Conservation (phyloP, 1,139 yeast genomes). For the Lizanozyma gosingica region DNA sequence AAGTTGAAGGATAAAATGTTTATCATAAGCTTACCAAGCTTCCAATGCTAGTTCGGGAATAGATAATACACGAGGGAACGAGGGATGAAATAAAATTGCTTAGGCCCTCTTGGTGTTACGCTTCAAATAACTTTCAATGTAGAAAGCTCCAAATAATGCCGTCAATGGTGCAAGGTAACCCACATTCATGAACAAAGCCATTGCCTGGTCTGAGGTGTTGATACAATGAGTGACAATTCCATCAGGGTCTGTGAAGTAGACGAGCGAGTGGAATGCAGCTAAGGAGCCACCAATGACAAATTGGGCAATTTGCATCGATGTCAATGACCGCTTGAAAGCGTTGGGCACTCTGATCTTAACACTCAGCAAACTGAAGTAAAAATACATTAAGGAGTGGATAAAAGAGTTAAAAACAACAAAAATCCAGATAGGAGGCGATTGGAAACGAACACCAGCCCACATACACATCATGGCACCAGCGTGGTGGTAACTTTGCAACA, state of each 20-base stretch:
- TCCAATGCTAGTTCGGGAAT: too few species aligned
- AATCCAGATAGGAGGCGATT: slow-evolving; percentile 75
- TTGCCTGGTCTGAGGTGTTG: slow-evolving; percentile 50
- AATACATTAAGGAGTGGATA: slow-evolving; percentile 71
- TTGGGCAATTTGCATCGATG: slow-evolving; percentile 64
- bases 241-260: slow-evolving; percentile 46
- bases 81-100: too few species aligned
- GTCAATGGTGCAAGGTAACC: slow-evolving; percentile 64
- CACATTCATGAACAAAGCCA: slow-evolving; percentile 57
- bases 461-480: slow-evolving; percentile 78
- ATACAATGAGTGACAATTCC: slow-evolving; percentile 45
- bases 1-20: too few species aligned
- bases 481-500: slow-evolving; percentile 70
- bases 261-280: slow-evolving; percentile 55
- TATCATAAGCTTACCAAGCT: too few species aligned
- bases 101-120: slow-evolving; percentile 3
- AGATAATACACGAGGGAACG: too few species aligned
- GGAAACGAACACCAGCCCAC: slow-evolving; percentile 73
- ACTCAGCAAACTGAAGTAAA: slow-evolving; percentile 59
- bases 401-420: slow-evolving; percentile 74
- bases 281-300: slow-evolving; percentile 64
- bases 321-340: slow-evolving; percentile 49
- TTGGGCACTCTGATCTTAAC: slow-evolving; percentile 53
- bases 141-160: slow-evolving; percentile 59
- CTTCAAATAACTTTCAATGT: slow-evolving; percentile 53